Evolutionary conservation across 768 basidiomycete species (phyloP), one percentile per base, ranked within the genome.

Genomic region (Rhodotorula sphaerocarpa): DNA sequence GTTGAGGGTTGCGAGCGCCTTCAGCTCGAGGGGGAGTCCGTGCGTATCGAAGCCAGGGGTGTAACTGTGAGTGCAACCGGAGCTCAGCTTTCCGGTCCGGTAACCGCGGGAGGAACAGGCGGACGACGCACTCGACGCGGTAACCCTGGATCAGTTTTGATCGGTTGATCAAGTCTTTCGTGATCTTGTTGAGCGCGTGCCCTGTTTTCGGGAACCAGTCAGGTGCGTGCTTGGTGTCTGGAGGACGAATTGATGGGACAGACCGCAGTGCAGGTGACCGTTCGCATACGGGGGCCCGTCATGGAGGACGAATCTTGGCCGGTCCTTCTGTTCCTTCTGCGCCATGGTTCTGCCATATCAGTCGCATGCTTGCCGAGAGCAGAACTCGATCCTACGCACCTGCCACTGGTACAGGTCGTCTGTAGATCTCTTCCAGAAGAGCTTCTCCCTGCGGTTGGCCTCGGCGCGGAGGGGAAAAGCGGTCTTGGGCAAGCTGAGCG

Each of bases 241-340:
- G 14, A 9, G 12, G 0, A 10, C 33, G 21, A 34, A 21, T 5
- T 1, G 7, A 41, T 18, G 0, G 45, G 20, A 21, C 75, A 63
- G 67, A 93, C 92, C 93, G 79, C 92, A 91, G 73, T 99, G 93
- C 45, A 99, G 77, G 73, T 88, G 82, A 1, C 95, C 95, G 73
- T 99, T 99, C 3, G 93, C 93, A 72, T 97, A 97, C 0, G 95
- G 95, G 36, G 93, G 93, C 0, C 93, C 95, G 74, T 99, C 93
- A 68, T 93, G 91, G 55, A 92, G 78, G 18, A 95, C 85, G 71
- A 91, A 97, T 34, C 83, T 72, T 2, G 84, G 82, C 5, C 87
- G 82, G 39, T 80, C 77, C 18, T 79, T 81, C 70, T 87, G 83
- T 64, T 83, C 77, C 76, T 79, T 81, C 89, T 92, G 59, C 21